Evolutionary conservation across 2,329 filamentous ascomycete genomes (phyloP).

Genomic region (Akanthomyces uredinophilus): DNA sequence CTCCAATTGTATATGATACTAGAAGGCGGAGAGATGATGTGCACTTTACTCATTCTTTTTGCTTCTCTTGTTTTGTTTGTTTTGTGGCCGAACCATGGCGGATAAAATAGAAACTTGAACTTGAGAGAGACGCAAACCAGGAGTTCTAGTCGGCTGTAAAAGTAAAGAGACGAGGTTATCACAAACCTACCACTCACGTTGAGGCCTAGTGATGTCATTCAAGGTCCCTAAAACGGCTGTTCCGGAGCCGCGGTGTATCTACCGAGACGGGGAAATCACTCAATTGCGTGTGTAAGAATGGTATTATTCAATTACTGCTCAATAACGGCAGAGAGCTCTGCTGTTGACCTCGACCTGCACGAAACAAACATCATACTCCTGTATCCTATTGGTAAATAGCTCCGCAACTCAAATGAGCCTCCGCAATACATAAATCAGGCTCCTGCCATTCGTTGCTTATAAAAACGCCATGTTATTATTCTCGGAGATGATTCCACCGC

Average conservation of each 20-base stretch:
- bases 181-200: not conserved
- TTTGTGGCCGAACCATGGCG: not conserved
- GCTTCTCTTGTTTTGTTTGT: not conserved
- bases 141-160: slow-evolving; percentile 7
- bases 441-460: not conserved
- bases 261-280: too few species aligned
- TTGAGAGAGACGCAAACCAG: not conserved
- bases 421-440: not conserved
- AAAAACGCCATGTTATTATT: slow-evolving; percentile 21
- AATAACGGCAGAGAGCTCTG: too few species aligned
- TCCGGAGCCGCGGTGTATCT: too few species aligned
- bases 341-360: too few species aligned
- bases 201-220: too few species aligned
- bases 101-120: not conserved
- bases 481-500: slow-evolving; percentile 42
- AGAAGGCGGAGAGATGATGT: slow-evolving; percentile 8
- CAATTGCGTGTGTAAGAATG: too few species aligned
- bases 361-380: not conserved
- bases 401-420: not conserved
- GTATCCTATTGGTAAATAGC: not conserved
- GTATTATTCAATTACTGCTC: too few species aligned
- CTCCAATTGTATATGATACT: slow-evolving; percentile 35
- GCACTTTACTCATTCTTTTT: not conserved
- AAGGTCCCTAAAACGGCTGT: too few species aligned
- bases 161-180: slow-evolving; percentile 1